Base-by-base conservation (phyloP, 2,329 filamentous ascomycete genomes). In the Coleophoma eucalyptorum region DNA sequence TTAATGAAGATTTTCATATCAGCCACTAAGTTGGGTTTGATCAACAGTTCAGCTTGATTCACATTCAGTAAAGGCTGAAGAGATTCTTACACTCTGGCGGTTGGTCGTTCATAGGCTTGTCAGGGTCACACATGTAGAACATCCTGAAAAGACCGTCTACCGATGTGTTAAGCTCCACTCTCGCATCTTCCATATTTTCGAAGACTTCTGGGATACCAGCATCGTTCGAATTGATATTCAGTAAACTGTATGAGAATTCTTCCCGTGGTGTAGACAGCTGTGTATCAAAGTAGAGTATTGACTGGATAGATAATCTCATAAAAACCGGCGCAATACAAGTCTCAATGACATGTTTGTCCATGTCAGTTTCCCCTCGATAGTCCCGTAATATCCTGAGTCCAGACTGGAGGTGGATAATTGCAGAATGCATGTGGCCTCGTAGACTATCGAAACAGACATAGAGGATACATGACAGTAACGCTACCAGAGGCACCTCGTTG, bases 381-480 rank as follows among this genome's bases (percentile, higher is more conserved):
- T 21, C 48, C 34, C 34, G 48, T 18, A 35, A 43, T 52, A 54
- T 42, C 45, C 58, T 58, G 6, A 66, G 41, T 2, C 62, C 62
- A 48, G 55, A 60, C 18, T 60, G 50, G 20, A 66, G 46, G 55
- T 66, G 63, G n/a, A 62, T 46, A 48, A 64, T 57, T 5, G 63
- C 62, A 6, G 57, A 59, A 13, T 55, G 54, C 19, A 58, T 61
- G 33, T 61, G 50, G 1, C 62, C 62, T n/a, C 60, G 46, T 33
- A 66, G 43, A 18, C 55, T 61, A 46, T 66, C 62, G 16, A 65
- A 65, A 37, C 57, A 60, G 10, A 63, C 57, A 43, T 65, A 65
- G 7, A 65, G 50, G 16, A 62, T 52, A 44, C 62, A 65, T 3
- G 42, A 49, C 61, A 65, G 59, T 18, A 64, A 48, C 20, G 60